Evolutionary conservation across 768 basidiomycete genomes (phyloP).

Genomic region (Mycena kentingensis): DNA sequence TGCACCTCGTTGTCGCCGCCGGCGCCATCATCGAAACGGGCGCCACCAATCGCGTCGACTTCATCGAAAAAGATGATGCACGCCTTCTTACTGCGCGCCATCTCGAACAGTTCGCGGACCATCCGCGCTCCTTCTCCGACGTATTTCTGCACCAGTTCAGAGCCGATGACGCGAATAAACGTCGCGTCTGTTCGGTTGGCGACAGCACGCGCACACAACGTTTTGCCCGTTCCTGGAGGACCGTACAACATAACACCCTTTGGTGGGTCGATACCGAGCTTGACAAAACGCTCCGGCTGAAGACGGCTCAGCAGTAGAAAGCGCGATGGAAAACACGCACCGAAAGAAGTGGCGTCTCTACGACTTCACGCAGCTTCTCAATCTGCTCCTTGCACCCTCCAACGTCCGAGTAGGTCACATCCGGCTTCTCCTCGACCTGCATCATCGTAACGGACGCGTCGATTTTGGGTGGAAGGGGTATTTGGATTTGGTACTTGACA

Average conservation of each 20-base stretch:
- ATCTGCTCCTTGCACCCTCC: constrained; percentile 99
- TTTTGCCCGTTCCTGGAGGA: constrained; percentile 98
- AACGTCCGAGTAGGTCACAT: constrained; percentile 96
- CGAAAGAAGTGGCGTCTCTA: constrained; percentile 92
- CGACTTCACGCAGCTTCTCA: constrained; percentile 97
- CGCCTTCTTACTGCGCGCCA: constrained; percentile 98
- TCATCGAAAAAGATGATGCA: constrained; percentile 99
- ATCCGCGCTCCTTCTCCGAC: constrained; percentile 98
- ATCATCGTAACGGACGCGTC: constrained; percentile 99
- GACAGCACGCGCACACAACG: constrained; percentile 95
- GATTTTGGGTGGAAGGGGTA: constrained; percentile 97
- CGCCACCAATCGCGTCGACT: constrained; percentile 97
- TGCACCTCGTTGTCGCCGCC: constrained; percentile 99
- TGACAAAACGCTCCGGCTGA: constrained; percentile 98
- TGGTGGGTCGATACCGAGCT: constrained; percentile 97
- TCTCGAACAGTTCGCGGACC: constrained; percentile 98
- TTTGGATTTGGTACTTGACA: constrained; percentile 98
- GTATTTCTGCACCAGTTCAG: constrained; percentile 99
- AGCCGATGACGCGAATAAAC: constrained; percentile 98
- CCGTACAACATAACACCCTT: constrained; percentile 97
- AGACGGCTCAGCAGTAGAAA: constrained; percentile 20
- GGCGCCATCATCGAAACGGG: constrained; percentile 96
- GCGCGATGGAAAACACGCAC: constrained; percentile 48
- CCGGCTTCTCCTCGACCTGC: constrained; percentile 99
- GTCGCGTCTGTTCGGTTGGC: constrained; percentile 99